A percentile compares a stretch with the other conserved stretches of the same genome.
Conservation (phyloP, 257 asterid genomes). For the Perilla frutescens region DNA sequence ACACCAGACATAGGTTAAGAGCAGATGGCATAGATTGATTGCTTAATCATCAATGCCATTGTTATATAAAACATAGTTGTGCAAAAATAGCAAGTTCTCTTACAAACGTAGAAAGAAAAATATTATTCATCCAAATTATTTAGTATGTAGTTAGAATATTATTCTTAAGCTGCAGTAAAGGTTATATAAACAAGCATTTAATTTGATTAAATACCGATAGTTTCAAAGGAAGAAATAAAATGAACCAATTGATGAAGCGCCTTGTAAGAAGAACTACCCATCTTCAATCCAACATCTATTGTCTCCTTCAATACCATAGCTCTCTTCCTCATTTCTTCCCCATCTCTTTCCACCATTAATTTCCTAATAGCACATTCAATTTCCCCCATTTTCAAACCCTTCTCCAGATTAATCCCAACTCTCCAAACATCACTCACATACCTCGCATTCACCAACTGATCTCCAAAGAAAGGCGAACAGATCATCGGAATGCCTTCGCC, state of each 20-base stretch:
- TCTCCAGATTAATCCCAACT: no score
- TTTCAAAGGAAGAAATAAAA: slow-evolving; percentile 34
- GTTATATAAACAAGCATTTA: no score
- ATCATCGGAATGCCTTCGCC: no score
- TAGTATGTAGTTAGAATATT: no score
- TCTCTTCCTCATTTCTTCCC: slow-evolving; percentile 44
- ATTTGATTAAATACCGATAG: not conserved
- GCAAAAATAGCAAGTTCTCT: slow-evolving; percentile 25
- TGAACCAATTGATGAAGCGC: slow-evolving; percentile 30
- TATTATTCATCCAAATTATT: no score
- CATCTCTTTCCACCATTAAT: slow-evolving; percentile 42
- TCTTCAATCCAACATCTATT: slow-evolving; percentile 28
- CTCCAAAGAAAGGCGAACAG: no score
- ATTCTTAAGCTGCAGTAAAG: slow-evolving; percentile 43
- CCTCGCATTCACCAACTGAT: no score
- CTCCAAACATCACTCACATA: no score
- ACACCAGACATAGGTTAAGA: slow-evolving; percentile 5
- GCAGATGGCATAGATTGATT: slow-evolving; percentile 3
- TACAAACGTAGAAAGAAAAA: no score
- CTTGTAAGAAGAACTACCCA: slow-evolving; percentile 37
- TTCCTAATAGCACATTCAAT: no score
- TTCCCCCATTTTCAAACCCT: no score
- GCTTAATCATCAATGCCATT: not conserved
- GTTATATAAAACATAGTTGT: not conserved
- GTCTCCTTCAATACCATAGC: slow-evolving; percentile 29